Evolutionary conservation across 768 basidiomycete species (phyloP).

Genomic region (Auricularia sp.): DNA sequence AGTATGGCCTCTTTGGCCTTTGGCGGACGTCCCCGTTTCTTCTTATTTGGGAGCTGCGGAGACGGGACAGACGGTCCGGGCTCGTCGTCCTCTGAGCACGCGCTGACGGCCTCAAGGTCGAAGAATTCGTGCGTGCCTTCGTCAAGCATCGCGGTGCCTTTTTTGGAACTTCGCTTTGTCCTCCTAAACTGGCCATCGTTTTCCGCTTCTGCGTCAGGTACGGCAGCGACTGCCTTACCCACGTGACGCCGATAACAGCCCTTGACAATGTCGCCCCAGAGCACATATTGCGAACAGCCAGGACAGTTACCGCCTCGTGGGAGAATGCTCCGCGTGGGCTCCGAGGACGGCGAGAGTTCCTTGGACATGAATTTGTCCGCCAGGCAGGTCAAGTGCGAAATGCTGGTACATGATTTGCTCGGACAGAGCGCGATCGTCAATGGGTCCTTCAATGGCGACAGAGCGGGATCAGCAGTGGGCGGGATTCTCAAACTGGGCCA

Average conservation of each 20-base stretch:
- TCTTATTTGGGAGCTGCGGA: not conserved
- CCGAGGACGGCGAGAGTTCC: conserved; percentile 10
- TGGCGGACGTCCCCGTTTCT: not conserved
- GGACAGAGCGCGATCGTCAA: conserved; percentile 47
- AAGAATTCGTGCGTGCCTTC: conserved; percentile 15
- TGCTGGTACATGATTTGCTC: conserved; percentile 33
- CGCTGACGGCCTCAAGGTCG: conserved; percentile 17
- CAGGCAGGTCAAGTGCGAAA: conserved; percentile 52
- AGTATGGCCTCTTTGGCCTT: not conserved
- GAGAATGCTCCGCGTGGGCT: conserved; percentile 23
- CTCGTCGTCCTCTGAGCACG: conserved; percentile 8
- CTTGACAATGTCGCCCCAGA: conserved; percentile 63
- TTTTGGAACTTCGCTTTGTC: not conserved
- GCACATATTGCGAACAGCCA: conserved; percentile 40
- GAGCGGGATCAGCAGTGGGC: not conserved
- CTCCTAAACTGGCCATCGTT: not conserved
- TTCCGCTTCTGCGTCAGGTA: conserved; percentile 6
- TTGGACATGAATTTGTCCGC: conserved; percentile 31
- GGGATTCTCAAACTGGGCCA: no score
- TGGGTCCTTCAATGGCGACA: conserved; percentile 30
- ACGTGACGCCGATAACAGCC: conserved; percentile 46
- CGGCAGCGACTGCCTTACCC: conserved; percentile 12
- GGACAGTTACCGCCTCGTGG: conserved; percentile 55
- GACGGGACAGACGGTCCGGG: conserved; percentile 4
- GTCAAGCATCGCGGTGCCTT: conserved; percentile 3